Evolutionary conservation across 148 eudicot genomes (phyloP), one percentile per base, ranked within the genome.

Genomic region (Chenopodium quinoa): DNA sequence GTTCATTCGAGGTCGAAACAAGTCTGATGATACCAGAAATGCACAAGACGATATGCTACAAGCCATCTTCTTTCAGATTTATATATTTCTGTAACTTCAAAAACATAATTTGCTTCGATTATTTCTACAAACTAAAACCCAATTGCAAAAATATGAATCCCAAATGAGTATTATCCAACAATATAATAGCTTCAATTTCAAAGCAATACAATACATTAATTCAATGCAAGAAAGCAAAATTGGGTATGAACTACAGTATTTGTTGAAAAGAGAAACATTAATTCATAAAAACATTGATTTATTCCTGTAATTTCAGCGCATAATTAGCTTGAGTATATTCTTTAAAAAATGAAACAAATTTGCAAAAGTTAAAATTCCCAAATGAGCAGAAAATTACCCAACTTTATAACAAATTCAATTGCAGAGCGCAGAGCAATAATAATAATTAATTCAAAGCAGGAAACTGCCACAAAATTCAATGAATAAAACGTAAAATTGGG

Each of bases 31-130:
- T 34, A 85, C 71, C 64, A 86, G 81, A 70, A 86, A 64, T 22
- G 93, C 78, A 14, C 89, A 20, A 14, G 91, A 72, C 60, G 91
- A 85, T 54, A 88, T 27, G 81, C 87, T 27, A 80, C 87, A 90
- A 52, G 89, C 86, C 89, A 87, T 86, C 75, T 54, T 84, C 82
- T 48, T 67, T 37, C 16, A 79, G 34, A 58, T 40, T 0, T 2
- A 60, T 46, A 0, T 20, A 71, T 65, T 2, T 78, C 83, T 81
- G 71, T 58, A 56, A 72, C 25, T 63, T 82, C 23, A 48, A 79
- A 79, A 58, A 82, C 3, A 66, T 2, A 76, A 23, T 54, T 16
- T 17, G 22, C 23, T 66, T 23, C 50, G 54, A 31, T 67, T 71
- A 71, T 73, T 78, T 70, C 52, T 44, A 60, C 32, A 76, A 71